Base-by-base conservation (phyloP, 225 moss, liverwort and hornwort genomes). In the Pseudoscleropodium purum region DNA sequence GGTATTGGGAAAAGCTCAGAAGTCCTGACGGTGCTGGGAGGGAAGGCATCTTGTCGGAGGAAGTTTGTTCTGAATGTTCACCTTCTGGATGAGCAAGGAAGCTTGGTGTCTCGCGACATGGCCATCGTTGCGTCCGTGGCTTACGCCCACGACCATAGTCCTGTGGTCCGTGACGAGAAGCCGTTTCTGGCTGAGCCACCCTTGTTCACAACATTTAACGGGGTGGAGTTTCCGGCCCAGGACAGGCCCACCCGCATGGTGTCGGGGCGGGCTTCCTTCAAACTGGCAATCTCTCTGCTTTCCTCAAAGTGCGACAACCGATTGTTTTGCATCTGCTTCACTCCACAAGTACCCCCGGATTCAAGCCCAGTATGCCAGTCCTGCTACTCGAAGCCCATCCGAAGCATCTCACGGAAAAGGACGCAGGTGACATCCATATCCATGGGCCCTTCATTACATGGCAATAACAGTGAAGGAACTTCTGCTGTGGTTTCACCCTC, bases 291-390 rank as follows among this genome's bases (percentile, higher is more conserved):
- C 83, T 97, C 99, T 45, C 95, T 99, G 74, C 94, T 99, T 84
- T 99, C 99, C 69, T 99, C 99, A 68, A 99, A 99, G 92, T 99
- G 99, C 90, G 99, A 99, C 90, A 97, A 99, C 89, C 91, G 99
- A 59, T 85, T 99, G 78, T 99, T 99, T 75, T 96, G 99, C 92
- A 95, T 99, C 89, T 99, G 99, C 91, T 99, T 99, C 88, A 95
- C 95, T 23, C 99, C 99, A 85, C 99, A 96, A 91, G 87, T 90
- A 56, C 91, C 91, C 88, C 91, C 93, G 26, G 96, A 95, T 77
- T 87, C 88, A 51, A 90, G 82, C 91, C 91, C 95, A 60, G 73
- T 93, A n/a, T 97, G 96, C 87, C 93, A 94, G 47, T 94, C 96
- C n/a, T 97, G 99, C 91, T 96, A 96, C 91, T 99, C 99, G 25